Base-by-base conservation (phyloP, 345 rosid species). In the Brassica napus region DNA sequence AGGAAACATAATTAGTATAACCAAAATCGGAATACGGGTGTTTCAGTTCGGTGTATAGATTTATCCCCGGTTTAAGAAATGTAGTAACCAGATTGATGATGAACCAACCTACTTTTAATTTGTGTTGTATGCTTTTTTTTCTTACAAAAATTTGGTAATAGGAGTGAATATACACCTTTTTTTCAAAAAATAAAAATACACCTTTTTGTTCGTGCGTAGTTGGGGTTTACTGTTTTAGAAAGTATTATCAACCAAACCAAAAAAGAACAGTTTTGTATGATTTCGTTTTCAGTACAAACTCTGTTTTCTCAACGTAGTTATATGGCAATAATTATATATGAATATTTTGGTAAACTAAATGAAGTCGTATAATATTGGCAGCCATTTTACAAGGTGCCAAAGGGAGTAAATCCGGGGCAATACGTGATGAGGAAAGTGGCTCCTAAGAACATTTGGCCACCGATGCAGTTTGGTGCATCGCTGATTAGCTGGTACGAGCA, bases 401-500 rank as follows among this genome's bases (percentile, higher is more conserved):
- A 84, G 73, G 98, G 97, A 24, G 94, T 69, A 39, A 84, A 80
- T 16, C 87, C 88, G 2, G 86, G 94, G 2, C 97, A 90, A 61
- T 87, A 93, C 54, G 91, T 91, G 32, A 89, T 95, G 97, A 84
- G 88, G 66, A 87, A 72, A 78, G 67, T 93, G 57, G 97, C 98
- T 3, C 98, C 97, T 7, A 76, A 94, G 59, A 54, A 85, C 3
- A 87, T 95, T 35, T 95, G 99, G 97, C 99, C 99, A 37, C 80
- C 81, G 5, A 88, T 93, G 73, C 85, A 89, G 11, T 93, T 95
- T 35, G 97, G 94, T n/a, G 87, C 97, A 32, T 95, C 99, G 5
- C 65, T 95, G 5, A 91, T 86, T 16, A 87, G 93, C 78, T 91
- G 98, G 98, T 95, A 95, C 62, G 99, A 95, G 86, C 99, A 95